phyloP scores from a whole-genome alignment of 306 rosid species.

The Quercus alba region DNA sequence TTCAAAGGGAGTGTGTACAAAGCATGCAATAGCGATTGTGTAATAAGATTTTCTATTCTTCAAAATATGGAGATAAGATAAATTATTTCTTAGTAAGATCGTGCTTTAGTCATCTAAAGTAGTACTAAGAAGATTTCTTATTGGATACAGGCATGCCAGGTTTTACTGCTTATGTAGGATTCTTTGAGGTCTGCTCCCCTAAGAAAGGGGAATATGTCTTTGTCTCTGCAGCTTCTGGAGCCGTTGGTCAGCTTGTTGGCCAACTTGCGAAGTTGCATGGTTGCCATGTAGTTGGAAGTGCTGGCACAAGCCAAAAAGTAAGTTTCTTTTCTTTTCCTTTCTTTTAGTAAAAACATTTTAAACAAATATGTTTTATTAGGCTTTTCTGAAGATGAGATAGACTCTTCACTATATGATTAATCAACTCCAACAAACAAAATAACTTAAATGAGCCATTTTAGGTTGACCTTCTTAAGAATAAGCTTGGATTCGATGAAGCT shows the following conservation, averaged over 20 bases:
- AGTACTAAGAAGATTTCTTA: neutral
- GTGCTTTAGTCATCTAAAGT: neutral
- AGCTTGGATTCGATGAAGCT: slow-evolving; percentile 47
- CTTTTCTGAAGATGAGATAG: slow-evolving; percentile 44
- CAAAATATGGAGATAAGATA: neutral
- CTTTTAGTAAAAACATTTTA: neutral
- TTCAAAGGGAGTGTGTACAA: no score
- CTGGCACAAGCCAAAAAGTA: slow-evolving; percentile 51
- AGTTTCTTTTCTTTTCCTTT: neutral
- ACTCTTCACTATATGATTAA: slow-evolving; percentile 16
- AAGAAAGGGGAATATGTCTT: slow-evolving; percentile 53
- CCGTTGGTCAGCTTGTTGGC: slow-evolving; percentile 58
- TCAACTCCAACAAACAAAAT: neutral
- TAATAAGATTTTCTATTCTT: neutral
- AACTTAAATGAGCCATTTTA: slow-evolving; percentile 3
- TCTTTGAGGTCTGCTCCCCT: slow-evolving; percentile 46
- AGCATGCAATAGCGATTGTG: neutral
- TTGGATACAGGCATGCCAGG: slow-evolving; percentile 44
- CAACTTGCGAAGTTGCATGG: slow-evolving; percentile 56
- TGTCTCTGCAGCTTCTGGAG: slow-evolving; percentile 53
- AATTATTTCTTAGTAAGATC: neutral
- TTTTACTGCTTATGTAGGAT: slow-evolving; percentile 48
- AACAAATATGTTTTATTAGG: slow-evolving; percentile 7
- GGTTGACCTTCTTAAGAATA: slow-evolving; percentile 49
- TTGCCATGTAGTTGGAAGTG: slow-evolving; percentile 70